Conservation (phyloP, 2,329 filamentous ascomycete genomes). For the Pseudogymnoascus sp. region DNA sequence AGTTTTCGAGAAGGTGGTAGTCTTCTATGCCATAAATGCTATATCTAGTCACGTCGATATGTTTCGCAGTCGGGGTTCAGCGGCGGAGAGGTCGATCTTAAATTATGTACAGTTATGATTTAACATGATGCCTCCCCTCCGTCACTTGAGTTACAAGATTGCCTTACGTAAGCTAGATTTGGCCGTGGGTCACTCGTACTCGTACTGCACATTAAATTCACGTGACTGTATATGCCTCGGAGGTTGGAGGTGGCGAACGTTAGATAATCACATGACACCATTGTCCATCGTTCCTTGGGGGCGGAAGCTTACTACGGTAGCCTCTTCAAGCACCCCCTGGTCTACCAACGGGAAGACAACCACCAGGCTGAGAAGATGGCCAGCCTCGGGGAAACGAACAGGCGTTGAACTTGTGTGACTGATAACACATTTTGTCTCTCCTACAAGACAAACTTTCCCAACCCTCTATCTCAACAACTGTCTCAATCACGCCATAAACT, state of each 20-base stretch:
- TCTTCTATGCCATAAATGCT: constrained; percentile 19
- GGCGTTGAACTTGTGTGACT: background rate
- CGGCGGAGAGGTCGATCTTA: constrained; percentile 13
- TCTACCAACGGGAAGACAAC: background rate
- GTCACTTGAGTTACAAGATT: constrained; percentile 3
- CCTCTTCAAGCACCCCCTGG: background rate
- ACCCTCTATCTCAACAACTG: background rate
- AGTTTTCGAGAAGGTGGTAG: constrained; percentile 11
- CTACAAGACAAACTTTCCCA: background rate
- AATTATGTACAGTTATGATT: constrained; percentile 18
- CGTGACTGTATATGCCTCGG: background rate
- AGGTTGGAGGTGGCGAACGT: background rate
- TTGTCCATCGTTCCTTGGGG: background rate
- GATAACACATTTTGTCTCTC: constrained; percentile 8
- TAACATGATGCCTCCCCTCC: constrained; percentile 8
- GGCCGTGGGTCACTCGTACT: background rate
- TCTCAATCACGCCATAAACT: constrained; percentile 7
- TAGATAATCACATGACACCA: background rate
- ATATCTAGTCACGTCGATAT: background rate
- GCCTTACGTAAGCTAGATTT: constrained; percentile 1
- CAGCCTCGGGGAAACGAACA: constrained; percentile 2
- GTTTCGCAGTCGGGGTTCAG: background rate
- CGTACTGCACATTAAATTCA: background rate
- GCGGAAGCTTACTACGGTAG: background rate
- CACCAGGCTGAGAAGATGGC: constrained; percentile 2